Percentiles rank a stretch among this genome's conserved stretches.
phyloP scores from a whole-genome alignment of 805 yeast genomes.

The Saccharomycopsis malanga region DNA sequence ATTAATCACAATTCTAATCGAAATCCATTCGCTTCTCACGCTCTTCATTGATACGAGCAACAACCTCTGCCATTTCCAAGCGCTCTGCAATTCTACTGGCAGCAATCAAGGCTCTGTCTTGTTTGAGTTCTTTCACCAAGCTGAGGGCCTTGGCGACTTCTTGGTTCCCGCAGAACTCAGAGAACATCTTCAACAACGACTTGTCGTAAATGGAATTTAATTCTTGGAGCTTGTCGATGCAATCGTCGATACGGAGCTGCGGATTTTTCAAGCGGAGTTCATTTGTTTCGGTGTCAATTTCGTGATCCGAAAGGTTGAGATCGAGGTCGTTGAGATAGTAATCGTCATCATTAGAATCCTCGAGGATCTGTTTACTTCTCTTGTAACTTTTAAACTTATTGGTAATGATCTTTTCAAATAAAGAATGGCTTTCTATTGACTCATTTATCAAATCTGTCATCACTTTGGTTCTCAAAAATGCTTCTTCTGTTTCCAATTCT shows the following conservation, averaged over 20 bases:
- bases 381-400: constrained; percentile 13
- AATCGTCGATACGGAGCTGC: constrained; percentile 36
- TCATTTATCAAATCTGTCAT: constrained; percentile 59
- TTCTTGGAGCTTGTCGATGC: constrained; percentile 43
- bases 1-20: no score
- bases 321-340: constrained; percentile 14
- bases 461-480: constrained; percentile 50
- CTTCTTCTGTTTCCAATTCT: constrained; percentile 49
- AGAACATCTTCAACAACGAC: constrained; percentile 69
- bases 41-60: constrained; percentile 46
- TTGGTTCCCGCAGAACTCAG: constrained; percentile 61
- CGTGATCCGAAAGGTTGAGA: constrained; percentile 26
- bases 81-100: constrained; percentile 82
- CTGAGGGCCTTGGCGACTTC: constrained; percentile 61
- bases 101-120: constrained; percentile 74
- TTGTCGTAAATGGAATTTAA: constrained; percentile 63
- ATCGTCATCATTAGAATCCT: constrained; percentile 5
- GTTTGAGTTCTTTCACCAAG: constrained; percentile 60
- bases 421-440: constrained; percentile 32
- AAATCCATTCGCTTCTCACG: constrained; percentile 42
- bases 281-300: constrained; percentile 30
- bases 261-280: constrained; percentile 29
- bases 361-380: constrained; percentile 3
- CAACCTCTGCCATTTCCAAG: constrained; percentile 45
- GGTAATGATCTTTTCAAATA: constrained; percentile 10